Conservation (phyloP, 148 eudicot species). For the Polygonum maritimum region DNA sequence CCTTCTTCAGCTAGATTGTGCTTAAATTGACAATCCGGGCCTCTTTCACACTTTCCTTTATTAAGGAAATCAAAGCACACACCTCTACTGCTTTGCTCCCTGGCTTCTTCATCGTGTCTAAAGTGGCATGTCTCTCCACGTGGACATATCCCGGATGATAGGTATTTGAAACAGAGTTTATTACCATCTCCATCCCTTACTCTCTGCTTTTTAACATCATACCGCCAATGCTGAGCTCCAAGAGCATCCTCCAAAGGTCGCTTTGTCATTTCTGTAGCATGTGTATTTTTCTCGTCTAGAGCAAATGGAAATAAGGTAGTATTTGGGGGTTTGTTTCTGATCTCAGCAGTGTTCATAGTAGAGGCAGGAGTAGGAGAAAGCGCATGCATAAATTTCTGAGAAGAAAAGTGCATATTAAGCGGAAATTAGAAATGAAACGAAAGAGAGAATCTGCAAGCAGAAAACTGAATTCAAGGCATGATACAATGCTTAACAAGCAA, state of each 20-base stretch:
- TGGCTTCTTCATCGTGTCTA: slow-evolving; percentile 72
- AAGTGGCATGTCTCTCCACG: slow-evolving; percentile 82
- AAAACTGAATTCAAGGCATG: background rate
- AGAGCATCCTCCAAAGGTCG: slow-evolving; percentile 40
- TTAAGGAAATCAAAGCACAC: slow-evolving; percentile 90
- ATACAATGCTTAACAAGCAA: background rate
- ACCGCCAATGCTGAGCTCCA: slow-evolving; percentile 90
- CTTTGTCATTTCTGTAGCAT: slow-evolving; percentile 35
- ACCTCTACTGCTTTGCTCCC: slow-evolving; percentile 72
- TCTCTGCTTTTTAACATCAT: slow-evolving; percentile 76
- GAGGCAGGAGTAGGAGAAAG: slow-evolving; percentile 94
- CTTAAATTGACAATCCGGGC: slow-evolving; percentile 78
- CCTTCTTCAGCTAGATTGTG: slow-evolving; percentile 70
- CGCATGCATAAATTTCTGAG: slow-evolving; percentile 95
- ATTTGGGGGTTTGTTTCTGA: slow-evolving; percentile 60
- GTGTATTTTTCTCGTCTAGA: slow-evolving; percentile 20
- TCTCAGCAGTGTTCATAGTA: slow-evolving; percentile 63
- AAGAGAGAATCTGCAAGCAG: background rate
- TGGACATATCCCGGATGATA: slow-evolving; percentile 78
- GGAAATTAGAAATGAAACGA: background rate
- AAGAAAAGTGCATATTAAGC: background rate
- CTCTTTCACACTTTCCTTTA: slow-evolving; percentile 93
- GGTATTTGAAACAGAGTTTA: slow-evolving; percentile 68
- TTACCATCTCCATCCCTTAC: slow-evolving; percentile 49
- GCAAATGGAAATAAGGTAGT: slow-evolving; percentile 61